Percentiles rank a stretch among this genome's conserved stretches.
These are phyloP conservation scores for Pezicula neosporulosa DNA, from an alignment of 2,329 filamentous ascomycete species.

Conservation along the genomic window DNA sequence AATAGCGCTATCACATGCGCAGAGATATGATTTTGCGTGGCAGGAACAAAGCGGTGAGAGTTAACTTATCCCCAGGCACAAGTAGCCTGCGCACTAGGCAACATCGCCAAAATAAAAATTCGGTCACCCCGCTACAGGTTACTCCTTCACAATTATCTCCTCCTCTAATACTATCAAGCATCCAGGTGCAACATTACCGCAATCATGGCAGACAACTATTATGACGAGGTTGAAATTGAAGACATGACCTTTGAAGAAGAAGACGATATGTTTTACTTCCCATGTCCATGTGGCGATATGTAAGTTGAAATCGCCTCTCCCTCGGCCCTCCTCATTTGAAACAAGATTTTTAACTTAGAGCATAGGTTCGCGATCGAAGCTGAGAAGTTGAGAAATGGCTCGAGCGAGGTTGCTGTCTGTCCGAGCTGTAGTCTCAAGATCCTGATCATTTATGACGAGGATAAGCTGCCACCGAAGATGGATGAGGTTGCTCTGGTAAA, in stretches of 20 bases:
- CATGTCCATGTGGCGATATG: constrained; percentile 90
- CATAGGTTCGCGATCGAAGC: constrained; percentile 82
- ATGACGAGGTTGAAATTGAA: constrained; percentile 98
- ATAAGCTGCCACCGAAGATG: constrained; percentile 37
- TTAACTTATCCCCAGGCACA: too few species aligned
- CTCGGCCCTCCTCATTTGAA: background rate
- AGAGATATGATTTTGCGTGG: too few species aligned
- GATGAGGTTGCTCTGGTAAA: background rate
- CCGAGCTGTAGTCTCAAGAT: constrained; percentile 98
- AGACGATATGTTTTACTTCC: constrained; percentile 89
- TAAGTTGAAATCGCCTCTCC: background rate
- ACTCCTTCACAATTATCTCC: too few species aligned
- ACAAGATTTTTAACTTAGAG: background rate
- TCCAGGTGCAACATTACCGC: too few species aligned
- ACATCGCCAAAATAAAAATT: too few species aligned
- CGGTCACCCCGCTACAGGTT: too few species aligned
- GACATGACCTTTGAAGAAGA: constrained; percentile 89
- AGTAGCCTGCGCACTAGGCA: too few species aligned
- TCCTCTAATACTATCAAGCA: too few species aligned
- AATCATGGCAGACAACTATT: constrained; percentile 69
- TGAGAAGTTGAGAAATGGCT: constrained; percentile 72
- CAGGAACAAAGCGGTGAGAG: too few species aligned
- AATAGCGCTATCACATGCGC: too few species aligned
- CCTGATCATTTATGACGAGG: constrained; percentile 84
- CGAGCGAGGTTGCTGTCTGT: constrained; percentile 92